Evolutionary conservation across 163 green algal genomes (phyloP).

Genomic region (Dunaliella salina): DNA sequence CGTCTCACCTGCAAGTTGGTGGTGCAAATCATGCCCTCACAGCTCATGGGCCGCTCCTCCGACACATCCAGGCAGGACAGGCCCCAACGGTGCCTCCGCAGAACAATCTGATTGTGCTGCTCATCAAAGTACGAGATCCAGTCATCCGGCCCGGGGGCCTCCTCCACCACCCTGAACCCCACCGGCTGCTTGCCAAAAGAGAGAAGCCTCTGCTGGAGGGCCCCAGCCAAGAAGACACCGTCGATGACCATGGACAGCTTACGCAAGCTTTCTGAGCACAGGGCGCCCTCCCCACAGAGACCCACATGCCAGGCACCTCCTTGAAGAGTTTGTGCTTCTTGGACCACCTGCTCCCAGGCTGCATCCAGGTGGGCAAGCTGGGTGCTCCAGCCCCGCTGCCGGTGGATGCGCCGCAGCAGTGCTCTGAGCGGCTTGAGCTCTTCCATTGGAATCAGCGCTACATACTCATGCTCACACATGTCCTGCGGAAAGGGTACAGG

Average conservation of each 20-base stretch:
- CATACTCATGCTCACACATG: conserved; percentile 35
- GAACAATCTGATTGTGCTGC: conserved; percentile 28
- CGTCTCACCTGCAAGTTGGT: conserved; percentile 12
- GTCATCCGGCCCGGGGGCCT: neutral
- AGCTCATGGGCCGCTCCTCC: conserved; percentile 27
- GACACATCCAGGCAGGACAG: conserved; percentile 14
- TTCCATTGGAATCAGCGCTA: conserved; percentile 18
- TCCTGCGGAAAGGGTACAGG: neutral
- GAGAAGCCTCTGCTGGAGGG: neutral
- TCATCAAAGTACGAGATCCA: conserved; percentile 9
- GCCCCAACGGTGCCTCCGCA: conserved; percentile 34
- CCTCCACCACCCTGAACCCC: neutral
- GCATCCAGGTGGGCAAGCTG: neutral
- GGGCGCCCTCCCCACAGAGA: conserved; percentile 5
- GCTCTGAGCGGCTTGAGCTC: conserved; percentile 13
- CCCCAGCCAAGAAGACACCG: neutral
- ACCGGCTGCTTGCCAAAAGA: neutral
- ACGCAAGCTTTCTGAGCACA: conserved; percentile 1
- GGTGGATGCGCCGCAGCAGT: conserved; percentile 12
- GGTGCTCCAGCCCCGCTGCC: conserved; percentile 1
- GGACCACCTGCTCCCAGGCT: conserved; percentile 14
- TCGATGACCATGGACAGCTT: conserved; percentile 7
- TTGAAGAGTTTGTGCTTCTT: neutral
- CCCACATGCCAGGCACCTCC: too few species aligned
- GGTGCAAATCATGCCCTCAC: conserved; percentile 34